Percentiles rank a stretch among this genome's conserved stretches.
These are phyloP conservation scores for Sclerotinia subarctica DNA, from an alignment of 2,329 filamentous ascomycete species.

Conservation along the genomic window DNA sequence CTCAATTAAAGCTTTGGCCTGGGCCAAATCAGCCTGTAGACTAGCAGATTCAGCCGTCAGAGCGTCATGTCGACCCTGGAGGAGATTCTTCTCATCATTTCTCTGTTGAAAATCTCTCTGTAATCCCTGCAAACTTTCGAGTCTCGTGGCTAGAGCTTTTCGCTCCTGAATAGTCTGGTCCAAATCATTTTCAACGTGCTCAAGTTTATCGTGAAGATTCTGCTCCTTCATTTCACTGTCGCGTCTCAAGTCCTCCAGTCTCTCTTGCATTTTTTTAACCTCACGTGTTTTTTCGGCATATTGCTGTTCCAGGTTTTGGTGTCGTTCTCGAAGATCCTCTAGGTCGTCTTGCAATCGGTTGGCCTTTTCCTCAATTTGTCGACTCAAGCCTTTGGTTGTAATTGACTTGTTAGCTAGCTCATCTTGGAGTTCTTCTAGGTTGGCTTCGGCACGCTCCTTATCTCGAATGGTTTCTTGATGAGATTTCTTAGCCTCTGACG, in stretches of 20 bases:
- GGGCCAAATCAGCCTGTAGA: conserved; percentile 62
- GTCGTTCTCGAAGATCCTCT: conserved; percentile 48
- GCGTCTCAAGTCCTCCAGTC: conserved; percentile 40
- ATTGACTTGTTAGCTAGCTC: conserved; percentile 79
- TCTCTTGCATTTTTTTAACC: conserved; percentile 43
- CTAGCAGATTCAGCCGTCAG: conserved; percentile 62
- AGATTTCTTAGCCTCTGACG: conserved; percentile 54
- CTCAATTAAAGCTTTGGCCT: conserved; percentile 43
- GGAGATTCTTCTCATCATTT: conserved; percentile 63
- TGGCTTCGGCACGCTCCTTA: conserved; percentile 55
- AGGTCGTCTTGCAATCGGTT: conserved; percentile 65
- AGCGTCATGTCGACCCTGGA: conserved; percentile 67
- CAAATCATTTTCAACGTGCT: conserved; percentile 43
- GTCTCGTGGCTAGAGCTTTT: conserved; percentile 22
- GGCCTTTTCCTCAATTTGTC: conserved; percentile 71
- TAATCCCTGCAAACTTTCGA: conserved; percentile 43
- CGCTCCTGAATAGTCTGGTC: conserved; percentile 34
- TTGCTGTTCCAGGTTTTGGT: conserved; percentile 43
- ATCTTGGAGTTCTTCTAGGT: conserved; percentile 66
- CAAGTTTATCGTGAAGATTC: conserved; percentile 43
- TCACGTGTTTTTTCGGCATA: conserved; percentile 44
- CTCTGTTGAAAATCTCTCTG: conserved; percentile 58
- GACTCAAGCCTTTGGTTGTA: conserved; percentile 68
- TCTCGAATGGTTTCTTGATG: conserved; percentile 52
- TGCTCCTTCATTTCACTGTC: conserved; percentile 36